Conservation (phyloP, 495 filamentous ascomycete genomes). For the Aspergillus panamensis region DNA sequence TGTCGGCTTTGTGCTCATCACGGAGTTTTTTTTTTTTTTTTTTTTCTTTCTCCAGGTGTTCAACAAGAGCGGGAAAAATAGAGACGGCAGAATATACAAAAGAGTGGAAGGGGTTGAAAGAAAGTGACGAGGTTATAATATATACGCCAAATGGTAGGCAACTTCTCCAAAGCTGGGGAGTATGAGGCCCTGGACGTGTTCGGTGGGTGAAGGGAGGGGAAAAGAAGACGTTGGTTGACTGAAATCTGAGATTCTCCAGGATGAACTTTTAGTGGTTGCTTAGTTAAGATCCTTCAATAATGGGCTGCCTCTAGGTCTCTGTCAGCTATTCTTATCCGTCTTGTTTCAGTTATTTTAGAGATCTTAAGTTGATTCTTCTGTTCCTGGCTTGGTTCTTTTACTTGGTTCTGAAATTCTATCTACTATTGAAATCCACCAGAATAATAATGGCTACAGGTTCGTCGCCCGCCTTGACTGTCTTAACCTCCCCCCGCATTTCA, state of each 20-base stretch:
- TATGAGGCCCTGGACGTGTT: background rate
- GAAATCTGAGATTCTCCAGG: background rate
- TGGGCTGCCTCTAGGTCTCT: too few relatives aligned
- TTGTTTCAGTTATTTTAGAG: too few relatives aligned
- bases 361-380: too few relatives aligned
- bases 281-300: background rate
- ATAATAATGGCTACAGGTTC: too few relatives aligned
- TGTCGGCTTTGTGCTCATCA: conserved; percentile 52
- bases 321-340: too few relatives aligned
- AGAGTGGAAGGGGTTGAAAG: background rate
- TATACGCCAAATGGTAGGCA: too few relatives aligned
- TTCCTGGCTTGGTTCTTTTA: too few relatives aligned
- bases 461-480: too few relatives aligned
- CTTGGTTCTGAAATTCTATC: too few relatives aligned
- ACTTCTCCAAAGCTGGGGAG: too few relatives aligned
- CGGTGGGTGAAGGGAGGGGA: background rate
- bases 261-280: background rate
- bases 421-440: too few relatives aligned
- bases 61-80: conserved; percentile 2
- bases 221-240: background rate
- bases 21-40: conserved; percentile 5
- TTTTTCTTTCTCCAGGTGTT: conserved; percentile 1
- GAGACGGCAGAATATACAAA: background rate
- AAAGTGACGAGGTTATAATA: background rate
- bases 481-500: too few relatives aligned